A percentile compares a stretch with the other conserved stretches of the same genome.
Evolutionary conservation across 148 eudicot genomes (phyloP).

Genomic region (Chenopodium suecicum): DNA sequence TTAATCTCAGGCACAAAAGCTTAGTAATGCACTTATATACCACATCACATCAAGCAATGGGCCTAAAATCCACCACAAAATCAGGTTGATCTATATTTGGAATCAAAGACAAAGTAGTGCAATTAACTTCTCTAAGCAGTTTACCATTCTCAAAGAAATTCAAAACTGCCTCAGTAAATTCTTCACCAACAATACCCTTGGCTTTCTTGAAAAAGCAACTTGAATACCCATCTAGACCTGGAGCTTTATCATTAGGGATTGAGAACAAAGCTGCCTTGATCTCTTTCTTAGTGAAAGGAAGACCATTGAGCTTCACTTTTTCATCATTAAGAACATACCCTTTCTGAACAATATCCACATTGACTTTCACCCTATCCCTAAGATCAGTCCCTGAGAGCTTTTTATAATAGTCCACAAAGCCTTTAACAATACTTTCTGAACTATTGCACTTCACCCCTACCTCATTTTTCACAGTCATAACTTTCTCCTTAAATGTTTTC

Average conservation of each 20-base stretch:
- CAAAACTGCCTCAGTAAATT: neutral
- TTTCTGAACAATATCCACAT: neutral
- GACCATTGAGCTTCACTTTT: too few relatives aligned
- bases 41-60: neutral
- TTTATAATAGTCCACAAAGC: neutral
- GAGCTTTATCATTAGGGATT: neutral
- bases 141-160: neutral
- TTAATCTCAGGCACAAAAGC: neutral
- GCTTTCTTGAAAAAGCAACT: neutral
- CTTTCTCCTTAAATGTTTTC: too few relatives aligned
- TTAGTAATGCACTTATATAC: neutral
- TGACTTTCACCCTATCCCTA: neutral
- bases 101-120: neutral
- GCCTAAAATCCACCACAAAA: neutral
- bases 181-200: neutral
- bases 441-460: too few relatives aligned
- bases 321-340: neutral
- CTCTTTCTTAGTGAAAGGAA: neutral
- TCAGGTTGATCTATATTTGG: neutral
- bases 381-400: neutral
- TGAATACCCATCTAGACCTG: neutral
- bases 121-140: neutral
- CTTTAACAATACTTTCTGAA: too few relatives aligned
- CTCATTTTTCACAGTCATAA: too few relatives aligned
- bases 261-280: neutral